Evolutionary conservation across 2,329 filamentous ascomycete species (phyloP).

Genomic region (Metarhizium brunneum): DNA sequence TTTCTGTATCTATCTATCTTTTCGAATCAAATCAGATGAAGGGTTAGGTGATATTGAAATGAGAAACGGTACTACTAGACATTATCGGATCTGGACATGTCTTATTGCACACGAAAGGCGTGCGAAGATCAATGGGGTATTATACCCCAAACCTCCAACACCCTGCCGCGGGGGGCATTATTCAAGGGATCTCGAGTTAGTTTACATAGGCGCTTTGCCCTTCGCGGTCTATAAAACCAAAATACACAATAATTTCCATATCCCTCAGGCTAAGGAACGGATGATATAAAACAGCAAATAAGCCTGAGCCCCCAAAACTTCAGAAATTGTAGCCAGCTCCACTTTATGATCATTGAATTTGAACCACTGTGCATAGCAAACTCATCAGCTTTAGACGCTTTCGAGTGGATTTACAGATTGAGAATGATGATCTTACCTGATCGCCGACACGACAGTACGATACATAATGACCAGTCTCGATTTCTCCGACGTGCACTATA

Average conservation of each 20-base stretch:
- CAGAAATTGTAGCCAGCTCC: constrained; percentile 69
- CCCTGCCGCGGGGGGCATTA: too few species aligned
- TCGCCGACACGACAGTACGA: constrained; percentile 79
- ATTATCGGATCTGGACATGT: too few species aligned
- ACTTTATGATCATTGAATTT: constrained; percentile 94
- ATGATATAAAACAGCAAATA: constrained; percentile 87
- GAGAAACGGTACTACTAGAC: too few species aligned
- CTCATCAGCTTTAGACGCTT: background rate
- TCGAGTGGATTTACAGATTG: constrained; percentile 7
- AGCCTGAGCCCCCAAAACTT: constrained; percentile 77
- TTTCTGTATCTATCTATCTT: background rate
- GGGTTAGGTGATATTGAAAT: background rate
- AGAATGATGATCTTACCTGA: constrained; percentile 29
- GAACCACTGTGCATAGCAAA: constrained; percentile 59
- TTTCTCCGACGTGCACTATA: constrained; percentile 86
- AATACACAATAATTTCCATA: background rate
- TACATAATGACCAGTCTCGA: constrained; percentile 87
- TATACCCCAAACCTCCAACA: background rate
- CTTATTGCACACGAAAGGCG: background rate
- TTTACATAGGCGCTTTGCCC: too few species aligned
- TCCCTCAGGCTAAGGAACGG: constrained; percentile 39
- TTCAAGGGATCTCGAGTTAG: too few species aligned
- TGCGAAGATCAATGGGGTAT: background rate
- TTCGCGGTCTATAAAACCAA: background rate
- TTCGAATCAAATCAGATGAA: background rate